Percentiles rank a stretch among this genome's conserved stretches.
phyloP scores from a whole-genome alignment of 805 yeast genomes.

The Yamadazyma philogaea region DNA sequence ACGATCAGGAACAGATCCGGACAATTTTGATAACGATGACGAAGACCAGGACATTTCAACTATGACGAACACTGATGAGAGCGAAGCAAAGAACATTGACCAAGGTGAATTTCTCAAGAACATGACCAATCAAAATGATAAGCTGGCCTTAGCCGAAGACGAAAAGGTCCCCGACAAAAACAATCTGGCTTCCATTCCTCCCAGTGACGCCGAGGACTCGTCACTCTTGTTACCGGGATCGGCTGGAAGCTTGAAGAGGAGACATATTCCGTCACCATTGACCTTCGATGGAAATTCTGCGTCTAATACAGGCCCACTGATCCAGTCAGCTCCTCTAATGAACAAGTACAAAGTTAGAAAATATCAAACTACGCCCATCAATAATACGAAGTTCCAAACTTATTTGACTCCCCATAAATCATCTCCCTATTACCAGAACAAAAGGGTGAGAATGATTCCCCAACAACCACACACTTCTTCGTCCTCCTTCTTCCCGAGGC shows the following conservation, averaged over 20 bases:
- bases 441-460: slow-evolving; percentile 14
- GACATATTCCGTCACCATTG: slow-evolving; percentile 32
- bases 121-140: too few relatives aligned
- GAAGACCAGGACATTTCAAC: slow-evolving; percentile 2
- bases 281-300: slow-evolving; percentile 13
- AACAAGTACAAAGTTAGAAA: slow-evolving; percentile 7
- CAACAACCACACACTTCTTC: slow-evolving; percentile 14
- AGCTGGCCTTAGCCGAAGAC: background rate
- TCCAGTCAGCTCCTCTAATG: slow-evolving; percentile 34
- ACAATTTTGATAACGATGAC: slow-evolving; percentile 2
- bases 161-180: background rate
- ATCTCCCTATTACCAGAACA: slow-evolving; percentile 12
- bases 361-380: slow-evolving; percentile 11
- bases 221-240: slow-evolving; percentile 5
- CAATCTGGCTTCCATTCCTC: background rate
- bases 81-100: background rate
- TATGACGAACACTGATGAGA: background rate
- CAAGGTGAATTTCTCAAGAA: background rate
- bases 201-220: background rate
- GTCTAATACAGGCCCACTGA: slow-evolving; percentile 16
- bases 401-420: slow-evolving; percentile 17
- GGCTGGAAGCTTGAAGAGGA: slow-evolving; percentile 27
- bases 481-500: slow-evolving; percentile 9
- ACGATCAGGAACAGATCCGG: slow-evolving; percentile 2
- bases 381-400: slow-evolving; percentile 11